Evolutionary conservation across 225 moss, liverwort and hornwort species (phyloP), one percentile per base, ranked within the genome.

Genomic region (Asterella californica): DNA sequence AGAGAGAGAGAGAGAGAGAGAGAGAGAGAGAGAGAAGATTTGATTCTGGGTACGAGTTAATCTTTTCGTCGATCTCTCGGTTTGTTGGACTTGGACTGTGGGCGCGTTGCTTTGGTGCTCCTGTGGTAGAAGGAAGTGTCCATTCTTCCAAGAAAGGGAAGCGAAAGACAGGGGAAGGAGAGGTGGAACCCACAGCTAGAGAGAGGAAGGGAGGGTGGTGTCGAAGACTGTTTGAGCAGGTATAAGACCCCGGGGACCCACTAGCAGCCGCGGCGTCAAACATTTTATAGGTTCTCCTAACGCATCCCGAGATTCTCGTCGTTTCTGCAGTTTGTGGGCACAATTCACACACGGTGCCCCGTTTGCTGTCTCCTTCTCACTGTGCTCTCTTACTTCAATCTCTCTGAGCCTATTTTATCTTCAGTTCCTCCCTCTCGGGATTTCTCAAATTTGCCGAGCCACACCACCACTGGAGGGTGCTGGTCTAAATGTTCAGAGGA

Each of bases 141-240:
- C n/a, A 72, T 72, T 48, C 25, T 74, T 53, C 74, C 74, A 24
- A 74, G 74, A 74, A 55, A 34, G 75, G 32, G 75, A 54, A 29
- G 7, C 18, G 75, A 76, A 57, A 27, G 75, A 48, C 6, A 33
- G n/a, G n/a, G 75, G 75, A 48, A 57, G 37, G 72, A 47, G 37
- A 47, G 69, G 69, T 69, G 32, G 69, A 37, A 69, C 69, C 69
- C 69, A 69, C 42, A 42, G 2, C 12, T 66, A 33, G 65, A 66
- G 29, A 72, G 72, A 17, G 17, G 47, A 32, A 34, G 69, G 19
- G 69, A 37, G 69, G 38, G 38, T 30, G 27, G 64, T 64, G 27
- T 8, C 27, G 24, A 64, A 64, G 64, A 45, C 34, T 7, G 70
- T 70, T 42, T 15, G 72, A 72, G 72, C 72, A 72, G 24, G 72